These are phyloP conservation scores for Petunia axillaris DNA, from an alignment of 257 asterid species.

Conservation along the genomic window DNA sequence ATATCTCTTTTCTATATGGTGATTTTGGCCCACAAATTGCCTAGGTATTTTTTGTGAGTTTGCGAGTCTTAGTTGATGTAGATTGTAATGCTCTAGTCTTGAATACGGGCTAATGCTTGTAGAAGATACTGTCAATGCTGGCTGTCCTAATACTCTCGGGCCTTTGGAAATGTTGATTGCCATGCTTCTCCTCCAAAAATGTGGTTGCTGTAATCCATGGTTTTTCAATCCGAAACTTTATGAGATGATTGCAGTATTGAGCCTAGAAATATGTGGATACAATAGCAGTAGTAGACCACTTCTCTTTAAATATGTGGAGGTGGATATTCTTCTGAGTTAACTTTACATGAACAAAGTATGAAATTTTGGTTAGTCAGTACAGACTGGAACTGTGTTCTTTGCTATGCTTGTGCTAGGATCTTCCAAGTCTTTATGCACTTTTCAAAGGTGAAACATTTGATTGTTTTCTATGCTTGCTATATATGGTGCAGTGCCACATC, in stretches of 20 bases:
- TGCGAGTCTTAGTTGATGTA: conserved; percentile 32
- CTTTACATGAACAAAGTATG: not conserved
- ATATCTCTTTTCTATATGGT: not conserved
- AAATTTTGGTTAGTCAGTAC: not conserved
- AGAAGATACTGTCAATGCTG: conserved; percentile 59
- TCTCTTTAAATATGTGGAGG: not conserved
- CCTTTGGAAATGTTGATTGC: conserved; percentile 62
- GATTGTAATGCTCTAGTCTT: conserved; percentile 33
- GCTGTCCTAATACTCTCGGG: conserved; percentile 59
- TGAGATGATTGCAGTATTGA: not conserved
- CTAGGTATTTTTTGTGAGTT: conserved; percentile 24
- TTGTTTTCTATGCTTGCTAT: not conserved
- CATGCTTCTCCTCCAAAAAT: conserved; percentile 53
- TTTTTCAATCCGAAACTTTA: conserved; percentile 24
- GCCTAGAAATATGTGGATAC: not conserved
- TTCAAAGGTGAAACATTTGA: not conserved
- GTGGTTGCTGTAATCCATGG: conserved; percentile 53
- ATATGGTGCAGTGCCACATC: not conserved
- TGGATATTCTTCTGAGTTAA: conserved; percentile 7
- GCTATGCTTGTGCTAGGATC: not conserved
- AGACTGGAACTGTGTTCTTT: not conserved
- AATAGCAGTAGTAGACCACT: not conserved
- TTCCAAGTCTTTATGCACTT: not conserved
- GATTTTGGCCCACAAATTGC: conserved; percentile 6
- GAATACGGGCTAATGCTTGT: conserved; percentile 44